Base-by-base conservation (phyloP, 1,284 basidiomycete genomes). In the Chondrostereum purpureum region DNA sequence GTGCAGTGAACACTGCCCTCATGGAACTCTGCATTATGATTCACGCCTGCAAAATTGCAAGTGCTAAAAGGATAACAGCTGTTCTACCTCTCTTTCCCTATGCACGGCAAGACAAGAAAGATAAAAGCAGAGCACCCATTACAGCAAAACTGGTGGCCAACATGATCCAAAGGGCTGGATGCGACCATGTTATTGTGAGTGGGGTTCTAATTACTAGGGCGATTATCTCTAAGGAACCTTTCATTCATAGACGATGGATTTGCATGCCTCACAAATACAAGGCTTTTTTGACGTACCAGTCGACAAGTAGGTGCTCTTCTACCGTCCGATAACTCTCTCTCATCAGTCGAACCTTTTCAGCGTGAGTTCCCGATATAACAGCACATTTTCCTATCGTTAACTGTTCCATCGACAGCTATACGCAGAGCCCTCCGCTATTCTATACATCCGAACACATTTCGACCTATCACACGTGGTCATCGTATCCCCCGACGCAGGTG, bases 281-380 rank as follows among this genome's bases (percentile, higher is more conserved):
- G 96, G 96, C 24, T 99, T 99, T 75, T 99, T 99, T 66, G 95
- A 99, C 66, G 95, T 98, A n/a, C 96, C 96, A 13, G 95, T 99
- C 51, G 95, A 99, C 76, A 97, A 97, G 93, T 96, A 64, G 78
- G 92, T 82, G 24, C n/a, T 31, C 41, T 17, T 17, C 34, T 45
- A 14, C 23, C 20, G 13, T 16, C 17, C 11, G 35, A n/a, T n/a
- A n/a, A n/a, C n/a, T n/a, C n/a, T n/a, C n/a, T n/a, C 14, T 13
- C 18, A 33, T 20, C 34, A 38, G 21, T 33, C 31, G 10, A 54
- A 50, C 52, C 52, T 54, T 53, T 47, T 27, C 58, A 78, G 76
- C 58, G 76, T 81, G 64, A 77, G 78, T 71, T n/a, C n/a, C n/a
- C n/a, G n/a, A n/a, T n/a, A n/a, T n/a, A n/a, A n/a, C n/a, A n/a